A percentile compares a stretch with the other conserved stretches of the same genome.
Evolutionary conservation across 805 yeast species (phyloP).

Genomic region (Wickerhamiella bombiphila): DNA sequence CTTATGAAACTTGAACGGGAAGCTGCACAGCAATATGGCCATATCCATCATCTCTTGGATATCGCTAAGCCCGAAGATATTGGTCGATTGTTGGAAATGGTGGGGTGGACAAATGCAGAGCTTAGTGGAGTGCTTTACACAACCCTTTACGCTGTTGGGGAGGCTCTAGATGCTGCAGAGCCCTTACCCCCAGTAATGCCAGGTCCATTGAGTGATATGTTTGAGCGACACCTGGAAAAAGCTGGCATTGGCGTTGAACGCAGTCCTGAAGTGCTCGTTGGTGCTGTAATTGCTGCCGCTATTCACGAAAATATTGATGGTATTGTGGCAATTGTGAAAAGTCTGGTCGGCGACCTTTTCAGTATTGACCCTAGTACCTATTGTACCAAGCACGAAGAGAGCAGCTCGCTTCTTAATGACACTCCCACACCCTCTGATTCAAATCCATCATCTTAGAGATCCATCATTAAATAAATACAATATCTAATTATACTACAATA

Average conservation of each 20-base stretch:
- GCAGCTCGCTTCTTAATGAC: not conserved
- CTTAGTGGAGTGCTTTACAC: slow-evolving; percentile 19
- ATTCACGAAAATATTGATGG: slow-evolving; percentile 24
- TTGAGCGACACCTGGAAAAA: slow-evolving; percentile 1
- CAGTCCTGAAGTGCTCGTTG: not conserved
- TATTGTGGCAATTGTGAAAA: slow-evolving; percentile 20
- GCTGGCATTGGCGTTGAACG: not conserved
- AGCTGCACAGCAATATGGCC: slow-evolving; percentile 13
- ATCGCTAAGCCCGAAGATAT: slow-evolving; percentile 16
- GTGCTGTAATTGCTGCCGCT: slow-evolving; percentile 13
- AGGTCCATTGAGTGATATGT: slow-evolving; percentile 15
- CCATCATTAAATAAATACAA: not conserved
- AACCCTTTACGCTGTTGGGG: slow-evolving; percentile 18
- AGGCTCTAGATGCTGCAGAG: slow-evolving; percentile 16
- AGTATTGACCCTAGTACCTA: slow-evolving; percentile 7
- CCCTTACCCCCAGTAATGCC: slow-evolving; percentile 23
- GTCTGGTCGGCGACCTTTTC: slow-evolving; percentile 24
- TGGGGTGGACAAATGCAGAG: slow-evolving; percentile 20
- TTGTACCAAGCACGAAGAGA: not conserved
- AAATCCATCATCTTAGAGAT: too few species aligned
- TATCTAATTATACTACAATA: not conserved
- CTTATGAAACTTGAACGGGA: slow-evolving; percentile 16
- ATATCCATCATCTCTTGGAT: slow-evolving; percentile 15
- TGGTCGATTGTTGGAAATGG: slow-evolving; percentile 9
- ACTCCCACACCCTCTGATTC: too few species aligned